Conservation (phyloP, 108 stramenopile species). For the Skeletonema grethae region DNA sequence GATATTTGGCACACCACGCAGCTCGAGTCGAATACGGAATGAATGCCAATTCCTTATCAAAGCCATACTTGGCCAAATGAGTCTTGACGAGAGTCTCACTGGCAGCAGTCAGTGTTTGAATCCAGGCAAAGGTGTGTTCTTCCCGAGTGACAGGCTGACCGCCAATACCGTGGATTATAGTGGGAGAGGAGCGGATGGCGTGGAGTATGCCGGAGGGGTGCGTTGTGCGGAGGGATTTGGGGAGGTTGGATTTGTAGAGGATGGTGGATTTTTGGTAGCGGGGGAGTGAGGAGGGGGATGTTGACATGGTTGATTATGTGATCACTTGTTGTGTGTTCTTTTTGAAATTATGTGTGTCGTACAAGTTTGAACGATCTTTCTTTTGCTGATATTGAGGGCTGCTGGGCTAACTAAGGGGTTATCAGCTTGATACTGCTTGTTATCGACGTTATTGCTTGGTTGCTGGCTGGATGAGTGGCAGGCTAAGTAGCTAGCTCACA, state of each 20-base stretch:
- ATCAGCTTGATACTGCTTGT: too few species aligned
- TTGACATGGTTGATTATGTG: not conserved
- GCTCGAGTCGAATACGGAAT: constrained; percentile 16
- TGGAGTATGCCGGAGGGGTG: constrained; percentile 20
- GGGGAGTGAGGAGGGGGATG: not conserved
- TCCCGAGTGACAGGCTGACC: not conserved
- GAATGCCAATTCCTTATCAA: not conserved
- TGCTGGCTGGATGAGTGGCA: too few species aligned
- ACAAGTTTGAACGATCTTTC: not conserved
- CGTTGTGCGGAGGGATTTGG: not conserved
- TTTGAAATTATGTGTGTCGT: not conserved
- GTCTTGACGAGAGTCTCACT: not conserved
- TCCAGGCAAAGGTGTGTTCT: constrained; percentile 25
- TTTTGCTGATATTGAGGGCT: not conserved
- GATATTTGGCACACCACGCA: constrained; percentile 13
- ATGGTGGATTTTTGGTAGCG: constrained; percentile 15
- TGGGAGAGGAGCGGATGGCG: constrained; percentile 8
- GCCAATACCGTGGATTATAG: not conserved
- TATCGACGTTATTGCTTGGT: too few species aligned
- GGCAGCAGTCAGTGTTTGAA: not conserved
- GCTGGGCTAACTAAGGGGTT: too few species aligned
- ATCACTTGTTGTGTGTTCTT: not conserved
- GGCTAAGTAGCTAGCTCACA: too few species aligned
- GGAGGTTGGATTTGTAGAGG: constrained; percentile 23
- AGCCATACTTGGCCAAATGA: constrained; percentile 13